Conservation (phyloP, 2,329 filamentous ascomycete genomes). For the Xylariaceae sp. region DNA sequence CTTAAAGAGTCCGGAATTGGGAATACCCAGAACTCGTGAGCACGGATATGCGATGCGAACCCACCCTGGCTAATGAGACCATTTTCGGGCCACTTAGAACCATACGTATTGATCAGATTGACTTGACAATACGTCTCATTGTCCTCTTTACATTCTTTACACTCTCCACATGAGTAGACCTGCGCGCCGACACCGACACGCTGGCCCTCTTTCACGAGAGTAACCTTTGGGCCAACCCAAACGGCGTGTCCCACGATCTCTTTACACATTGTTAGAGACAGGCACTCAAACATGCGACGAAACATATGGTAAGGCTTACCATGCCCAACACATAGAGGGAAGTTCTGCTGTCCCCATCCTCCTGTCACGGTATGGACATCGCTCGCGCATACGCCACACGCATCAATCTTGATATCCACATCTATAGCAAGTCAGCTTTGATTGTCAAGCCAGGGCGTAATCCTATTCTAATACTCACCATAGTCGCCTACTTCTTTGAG, state of each 20-base stretch:
- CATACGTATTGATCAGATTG: constrained; percentile 59
- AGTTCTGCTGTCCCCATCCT: constrained; percentile 52
- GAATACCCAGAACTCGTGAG: constrained; percentile 72
- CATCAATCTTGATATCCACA: constrained; percentile 82
- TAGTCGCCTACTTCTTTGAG: too few relatives aligned
- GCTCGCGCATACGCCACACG: constrained; percentile 71
- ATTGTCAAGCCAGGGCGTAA: too few relatives aligned
- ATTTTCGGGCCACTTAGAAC: constrained; percentile 50
- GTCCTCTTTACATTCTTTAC: constrained; percentile 60
- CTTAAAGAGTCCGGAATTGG: constrained; percentile 72
- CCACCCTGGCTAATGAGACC: constrained; percentile 62
- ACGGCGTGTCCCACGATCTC: constrained; percentile 69
- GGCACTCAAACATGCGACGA: too few relatives aligned
- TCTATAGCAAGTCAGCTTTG: too few relatives aligned
- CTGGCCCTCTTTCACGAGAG: constrained; percentile 56
- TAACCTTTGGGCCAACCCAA: constrained; percentile 63
- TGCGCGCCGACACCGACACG: constrained; percentile 68
- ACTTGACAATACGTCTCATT: constrained; percentile 68
- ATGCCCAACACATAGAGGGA: constrained; percentile 53
- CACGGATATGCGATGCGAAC: constrained; percentile 62
- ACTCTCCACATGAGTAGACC: constrained; percentile 60
- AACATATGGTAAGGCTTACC: too few relatives aligned
- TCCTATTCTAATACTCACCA: too few relatives aligned
- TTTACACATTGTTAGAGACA: too few relatives aligned
- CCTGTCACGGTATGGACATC: constrained; percentile 69